Evolutionary conservation across 331 rosid genomes (phyloP).

Genomic region (Erythrophleum ivorense): DNA sequence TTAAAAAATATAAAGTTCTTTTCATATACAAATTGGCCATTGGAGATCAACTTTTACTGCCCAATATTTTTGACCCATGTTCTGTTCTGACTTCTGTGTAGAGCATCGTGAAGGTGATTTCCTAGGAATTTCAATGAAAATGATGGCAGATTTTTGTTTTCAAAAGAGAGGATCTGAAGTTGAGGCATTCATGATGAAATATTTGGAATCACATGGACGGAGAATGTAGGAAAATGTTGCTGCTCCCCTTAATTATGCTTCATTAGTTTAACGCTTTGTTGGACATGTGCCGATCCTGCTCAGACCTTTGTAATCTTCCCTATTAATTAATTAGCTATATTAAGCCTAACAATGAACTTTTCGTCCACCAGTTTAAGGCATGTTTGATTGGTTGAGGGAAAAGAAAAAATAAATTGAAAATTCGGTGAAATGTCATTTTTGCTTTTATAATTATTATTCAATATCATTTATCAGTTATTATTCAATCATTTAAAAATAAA

Average conservation of each 20-base stretch:
- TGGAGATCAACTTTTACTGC: conserved; percentile 26
- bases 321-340: not conserved
- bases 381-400: too few species aligned
- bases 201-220: not conserved
- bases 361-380: not conserved
- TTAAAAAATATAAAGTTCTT: too few species aligned
- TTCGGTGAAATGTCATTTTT: too few species aligned
- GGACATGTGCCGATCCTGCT: too few species aligned
- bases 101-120: not conserved
- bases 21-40: not conserved
- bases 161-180: not conserved
- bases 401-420: too few species aligned
- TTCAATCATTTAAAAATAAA: too few species aligned
- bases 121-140: not conserved
- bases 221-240: not conserved
- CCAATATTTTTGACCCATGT: not conserved
- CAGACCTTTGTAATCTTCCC: too few species aligned
- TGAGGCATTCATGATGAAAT: not conserved
- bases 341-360: not conserved
- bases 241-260: not conserved
- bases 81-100: not conserved
- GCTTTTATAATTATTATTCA: too few species aligned
- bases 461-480: too few species aligned
- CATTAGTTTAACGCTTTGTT: not conserved
- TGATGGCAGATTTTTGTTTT: not conserved